phyloP scores from a whole-genome alignment of 345 rosid species.

The Garcia nutans region DNA sequence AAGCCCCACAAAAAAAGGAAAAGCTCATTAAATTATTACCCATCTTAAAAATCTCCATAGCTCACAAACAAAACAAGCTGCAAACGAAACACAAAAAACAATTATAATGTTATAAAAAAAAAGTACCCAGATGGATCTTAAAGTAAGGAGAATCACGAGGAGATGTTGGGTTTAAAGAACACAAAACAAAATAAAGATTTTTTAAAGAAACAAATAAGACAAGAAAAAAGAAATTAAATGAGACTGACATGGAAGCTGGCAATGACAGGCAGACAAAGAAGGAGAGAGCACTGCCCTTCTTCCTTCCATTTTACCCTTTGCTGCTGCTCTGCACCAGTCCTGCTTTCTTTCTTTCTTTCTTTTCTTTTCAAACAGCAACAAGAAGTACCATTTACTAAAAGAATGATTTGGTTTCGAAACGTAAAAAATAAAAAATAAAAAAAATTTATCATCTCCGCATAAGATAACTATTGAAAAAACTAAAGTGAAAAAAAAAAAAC shows the following conservation, averaged over 20 bases:
- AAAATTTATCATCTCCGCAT: neutral
- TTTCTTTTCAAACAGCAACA: neutral
- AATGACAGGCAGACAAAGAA: slow-evolving; percentile 6
- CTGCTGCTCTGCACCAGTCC: neutral
- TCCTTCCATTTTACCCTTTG: neutral
- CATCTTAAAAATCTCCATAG: slow-evolving; percentile 10
- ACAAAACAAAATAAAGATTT: neutral
- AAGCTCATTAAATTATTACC: neutral
- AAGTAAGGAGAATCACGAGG: neutral
- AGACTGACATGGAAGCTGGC: slow-evolving; percentile 29
- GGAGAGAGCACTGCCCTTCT: neutral
- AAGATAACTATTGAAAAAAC: too few relatives aligned
- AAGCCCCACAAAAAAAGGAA: neutral
- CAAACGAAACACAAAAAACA: slow-evolving; percentile 1
- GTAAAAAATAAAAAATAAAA: neutral
- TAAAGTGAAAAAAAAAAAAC: too few relatives aligned
- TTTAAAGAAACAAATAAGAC: neutral
- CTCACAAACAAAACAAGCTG: slow-evolving; percentile 9
- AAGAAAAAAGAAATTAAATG: slow-evolving; percentile 5
- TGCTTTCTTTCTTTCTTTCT: neutral
- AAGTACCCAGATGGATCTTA: neutral
- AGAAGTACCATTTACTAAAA: neutral
- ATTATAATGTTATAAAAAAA: neutral
- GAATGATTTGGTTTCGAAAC: slow-evolving; percentile 5
- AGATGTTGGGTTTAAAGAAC: neutral